phyloP scores from a whole-genome alignment of 2,329 filamentous ascomycete species.

The Fusarium sp. region DNA sequence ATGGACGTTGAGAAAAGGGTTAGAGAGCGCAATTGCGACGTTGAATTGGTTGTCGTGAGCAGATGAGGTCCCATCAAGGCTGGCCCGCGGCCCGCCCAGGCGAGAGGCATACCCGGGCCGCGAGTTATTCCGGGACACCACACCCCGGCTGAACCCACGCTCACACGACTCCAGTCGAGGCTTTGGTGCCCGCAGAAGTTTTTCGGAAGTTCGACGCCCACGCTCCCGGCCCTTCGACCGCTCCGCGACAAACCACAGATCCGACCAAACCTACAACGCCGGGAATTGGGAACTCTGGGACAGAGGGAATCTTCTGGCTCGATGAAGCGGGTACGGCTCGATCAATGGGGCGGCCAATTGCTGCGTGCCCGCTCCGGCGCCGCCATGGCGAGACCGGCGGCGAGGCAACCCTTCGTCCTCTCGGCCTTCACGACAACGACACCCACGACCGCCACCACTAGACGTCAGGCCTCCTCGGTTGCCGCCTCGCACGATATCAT shows the following conservation, averaged over 20 bases:
- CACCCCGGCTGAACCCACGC: slow-evolving; percentile 32
- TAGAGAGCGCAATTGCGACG: slow-evolving; percentile 48
- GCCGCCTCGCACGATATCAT: slow-evolving; percentile 40
- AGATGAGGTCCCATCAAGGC: slow-evolving; percentile 31
- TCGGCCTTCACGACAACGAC: slow-evolving; percentile 28
- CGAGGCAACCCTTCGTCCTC: slow-evolving; percentile 46
- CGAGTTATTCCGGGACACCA: slow-evolving; percentile 36
- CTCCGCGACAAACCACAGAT: slow-evolving; percentile 13
- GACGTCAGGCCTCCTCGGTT: slow-evolving; percentile 50
- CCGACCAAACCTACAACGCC: slow-evolving; percentile 9
- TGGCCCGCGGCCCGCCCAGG: slow-evolving; percentile 7
- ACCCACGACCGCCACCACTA: slow-evolving; percentile 16
- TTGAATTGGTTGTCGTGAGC: slow-evolving; percentile 34
- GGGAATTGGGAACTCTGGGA: slow-evolving; percentile 29
- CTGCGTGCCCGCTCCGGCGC: slow-evolving; percentile 48
- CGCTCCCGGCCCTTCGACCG: slow-evolving; percentile 27
- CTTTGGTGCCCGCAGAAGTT: slow-evolving; percentile 50
- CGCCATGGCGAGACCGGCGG: slow-evolving; percentile 31
- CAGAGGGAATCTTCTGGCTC: slow-evolving; percentile 35
- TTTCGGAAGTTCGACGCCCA: slow-evolving; percentile 41
- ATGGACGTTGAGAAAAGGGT: slow-evolving; percentile 47
- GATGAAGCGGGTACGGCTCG: slow-evolving; percentile 58
- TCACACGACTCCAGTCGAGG: slow-evolving; percentile 49
- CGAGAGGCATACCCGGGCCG: slow-evolving; percentile 39
- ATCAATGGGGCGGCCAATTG: slow-evolving; percentile 57